Evolutionary conservation across 2,329 filamentous ascomycete genomes (phyloP).

Genomic region (Colletotrichum abscissum): DNA sequence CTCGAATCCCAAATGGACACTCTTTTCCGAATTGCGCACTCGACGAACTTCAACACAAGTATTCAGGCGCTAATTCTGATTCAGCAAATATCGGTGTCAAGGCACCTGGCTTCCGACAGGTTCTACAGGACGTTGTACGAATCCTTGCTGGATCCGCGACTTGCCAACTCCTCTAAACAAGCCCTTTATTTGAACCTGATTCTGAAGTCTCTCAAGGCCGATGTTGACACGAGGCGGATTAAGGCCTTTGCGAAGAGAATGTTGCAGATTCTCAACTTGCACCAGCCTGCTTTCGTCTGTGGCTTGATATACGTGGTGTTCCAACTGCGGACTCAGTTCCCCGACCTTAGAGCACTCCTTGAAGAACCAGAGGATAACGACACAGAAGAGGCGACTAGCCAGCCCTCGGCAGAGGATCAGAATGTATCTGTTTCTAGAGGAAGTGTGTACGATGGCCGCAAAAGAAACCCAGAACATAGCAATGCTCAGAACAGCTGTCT

Average conservation of each 20-base stretch:
- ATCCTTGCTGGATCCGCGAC: slow-evolving; percentile 88
- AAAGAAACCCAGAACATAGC: slow-evolving; percentile 90
- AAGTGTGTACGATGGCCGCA: slow-evolving; percentile 82
- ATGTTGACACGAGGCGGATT: slow-evolving; percentile 89
- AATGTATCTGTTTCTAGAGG: slow-evolving; percentile 36
- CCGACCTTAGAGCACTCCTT: slow-evolving; percentile 81
- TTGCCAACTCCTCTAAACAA: slow-evolving; percentile 93
- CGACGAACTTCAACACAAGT: slow-evolving; percentile 98
- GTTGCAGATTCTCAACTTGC: slow-evolving; percentile 86
- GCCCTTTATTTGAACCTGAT: slow-evolving; percentile 93
- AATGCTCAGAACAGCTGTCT: slow-evolving; percentile 93
- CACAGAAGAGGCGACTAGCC: slow-evolving; percentile 52
- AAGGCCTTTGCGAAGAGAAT: slow-evolving; percentile 97
- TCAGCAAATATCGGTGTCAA: slow-evolving; percentile 86
- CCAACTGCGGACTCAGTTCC: slow-evolving; percentile 83
- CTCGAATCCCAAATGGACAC: slow-evolving; percentile 93
- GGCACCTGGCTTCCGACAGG: slow-evolving; percentile 85
- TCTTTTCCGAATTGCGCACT: slow-evolving; percentile 95
- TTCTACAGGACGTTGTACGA: slow-evolving; percentile 98
- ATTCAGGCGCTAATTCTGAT: slow-evolving; percentile 96
- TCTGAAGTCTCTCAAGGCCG: slow-evolving; percentile 87
- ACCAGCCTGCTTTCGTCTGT: slow-evolving; percentile 92
- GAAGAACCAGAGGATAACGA: slow-evolving; percentile 83
- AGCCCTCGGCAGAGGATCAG: slow-evolving; percentile 38
- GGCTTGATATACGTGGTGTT: slow-evolving; percentile 91